Evolutionary conservation across 257 asterid species (phyloP).

Genomic region (Ehretia macrophylla): DNA sequence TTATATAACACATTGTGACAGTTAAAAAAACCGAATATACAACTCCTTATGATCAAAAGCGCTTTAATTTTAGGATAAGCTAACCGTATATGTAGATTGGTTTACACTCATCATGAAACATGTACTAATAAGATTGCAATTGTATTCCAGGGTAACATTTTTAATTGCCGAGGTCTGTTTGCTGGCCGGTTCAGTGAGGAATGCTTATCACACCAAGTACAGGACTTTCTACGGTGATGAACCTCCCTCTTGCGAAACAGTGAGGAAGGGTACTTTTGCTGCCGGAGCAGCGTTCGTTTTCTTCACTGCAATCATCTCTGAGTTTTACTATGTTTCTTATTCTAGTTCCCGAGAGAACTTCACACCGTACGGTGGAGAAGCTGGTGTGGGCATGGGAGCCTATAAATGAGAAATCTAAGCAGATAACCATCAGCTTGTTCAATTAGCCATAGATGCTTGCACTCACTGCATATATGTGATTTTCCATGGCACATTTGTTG

Average conservation of each 20-base stretch:
- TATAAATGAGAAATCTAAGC: slow-evolving; percentile 37
- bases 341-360: slow-evolving; percentile 49
- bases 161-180: slow-evolving; percentile 73
- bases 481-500: slow-evolving; percentile 9
- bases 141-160: slow-evolving; percentile 63
- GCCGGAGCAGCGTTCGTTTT: slow-evolving; percentile 85
- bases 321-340: slow-evolving; percentile 59
- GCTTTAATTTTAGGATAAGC: not conserved
- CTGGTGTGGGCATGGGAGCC: slow-evolving; percentile 67
- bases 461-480: too few relatives aligned
- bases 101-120: not conserved
- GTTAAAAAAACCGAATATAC: not conserved
- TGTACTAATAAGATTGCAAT: not conserved
- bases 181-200: slow-evolving; percentile 87
- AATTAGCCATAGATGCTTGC: too few relatives aligned
- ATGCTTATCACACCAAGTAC: slow-evolving; percentile 88
- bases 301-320: slow-evolving; percentile 67
- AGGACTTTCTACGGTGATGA: slow-evolving; percentile 30
- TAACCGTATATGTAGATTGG: not conserved
- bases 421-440: too few relatives aligned
- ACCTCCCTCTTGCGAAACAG: slow-evolving; percentile 78
- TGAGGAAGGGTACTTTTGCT: slow-evolving; percentile 87
- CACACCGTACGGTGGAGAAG: slow-evolving; percentile 48
- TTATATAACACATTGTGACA: not conserved
- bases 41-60: not conserved